Base-by-base conservation (phyloP, 116 monocot genomes). In the Phalaenopsis hybrid region DNA sequence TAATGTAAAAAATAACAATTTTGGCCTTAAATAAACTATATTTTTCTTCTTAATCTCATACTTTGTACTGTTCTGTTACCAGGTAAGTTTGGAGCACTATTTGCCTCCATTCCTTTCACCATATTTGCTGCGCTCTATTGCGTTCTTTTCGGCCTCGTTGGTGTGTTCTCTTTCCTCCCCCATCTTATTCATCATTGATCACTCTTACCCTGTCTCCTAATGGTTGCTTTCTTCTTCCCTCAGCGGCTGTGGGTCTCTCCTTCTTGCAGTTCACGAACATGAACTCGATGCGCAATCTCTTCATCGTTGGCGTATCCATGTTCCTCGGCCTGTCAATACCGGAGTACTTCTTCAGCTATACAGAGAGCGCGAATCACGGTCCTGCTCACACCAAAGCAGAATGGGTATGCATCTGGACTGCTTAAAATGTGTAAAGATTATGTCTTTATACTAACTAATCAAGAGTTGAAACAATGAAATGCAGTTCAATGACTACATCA, bases 201-300 rank as follows among this genome's bases (percentile, higher is more conserved):
- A 51, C 12, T 31, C 13, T 16, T 17, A 25, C 8, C 8, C 37
- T 44, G 2, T 68, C 17, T 18, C 16, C 17, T 44, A 65, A 44
- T 43, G 23, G 10, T 80, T 17, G 51, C 58, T 44, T 44, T 50
- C 20, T 79, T 65, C 41, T 41, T 68, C n/a, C 68, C 72, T 43
- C 89, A 95, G 95, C 91, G 55, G 98, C 95, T 1, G 93, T 95
- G 57, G 98, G 98, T 16, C 94, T 98, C 13, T 98, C 98, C 43
- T 95, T 98, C 82, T 79, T 98, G 82, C 98, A 98, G 86, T 99
- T 99, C 88, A 99, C 99, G 51, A 99, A 99, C 89, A 99, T 99
- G 99, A 99, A 99, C 86, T 98, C 98, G 9, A 92, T 95, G 95
- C 86, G 98, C 51, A 98, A 91, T 83, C 91, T 93, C 79, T 95